phyloP scores from a whole-genome alignment of 306 rosid species.

The Cucumis hystrix region DNA sequence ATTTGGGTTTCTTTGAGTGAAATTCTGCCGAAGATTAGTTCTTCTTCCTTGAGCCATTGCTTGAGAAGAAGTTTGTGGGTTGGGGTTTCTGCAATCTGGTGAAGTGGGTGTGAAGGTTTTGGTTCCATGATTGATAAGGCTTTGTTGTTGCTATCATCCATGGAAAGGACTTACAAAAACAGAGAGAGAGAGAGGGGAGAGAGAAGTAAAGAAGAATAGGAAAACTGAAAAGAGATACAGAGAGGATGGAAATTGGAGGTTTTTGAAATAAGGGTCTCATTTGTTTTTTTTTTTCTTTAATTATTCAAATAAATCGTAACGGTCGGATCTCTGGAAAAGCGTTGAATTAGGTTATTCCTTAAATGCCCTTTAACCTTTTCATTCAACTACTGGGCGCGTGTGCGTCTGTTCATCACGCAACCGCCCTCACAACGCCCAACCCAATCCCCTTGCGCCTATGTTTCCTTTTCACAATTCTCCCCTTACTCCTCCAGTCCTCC shows the following conservation, averaged over 20 bases:
- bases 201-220: background rate
- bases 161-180: background rate
- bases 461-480: background rate
- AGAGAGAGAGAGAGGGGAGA: background rate
- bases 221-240: background rate
- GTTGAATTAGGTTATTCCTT: conserved; percentile 7
- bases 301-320: conserved; percentile 27
- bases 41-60: conserved; percentile 95
- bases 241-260: background rate
- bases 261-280: conserved; percentile 7
- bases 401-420: background rate
- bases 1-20: conserved; percentile 71
- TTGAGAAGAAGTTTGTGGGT: conserved; percentile 93
- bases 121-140: conserved; percentile 55
- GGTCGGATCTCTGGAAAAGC: conserved; percentile 39
- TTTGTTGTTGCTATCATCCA: conserved; percentile 34
- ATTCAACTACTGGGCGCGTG: background rate
- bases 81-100: conserved; percentile 81
- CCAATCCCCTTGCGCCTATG: background rate
- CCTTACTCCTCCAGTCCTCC: no score
- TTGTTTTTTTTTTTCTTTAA: conserved; percentile 4
- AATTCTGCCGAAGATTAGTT: conserved; percentile 56
- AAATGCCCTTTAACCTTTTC: conserved; percentile 5
- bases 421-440: background rate
- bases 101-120: conserved; percentile 69